Conservation (phyloP, 2,329 filamentous ascomycete species). For the Diaporthe ilicicola region DNA sequence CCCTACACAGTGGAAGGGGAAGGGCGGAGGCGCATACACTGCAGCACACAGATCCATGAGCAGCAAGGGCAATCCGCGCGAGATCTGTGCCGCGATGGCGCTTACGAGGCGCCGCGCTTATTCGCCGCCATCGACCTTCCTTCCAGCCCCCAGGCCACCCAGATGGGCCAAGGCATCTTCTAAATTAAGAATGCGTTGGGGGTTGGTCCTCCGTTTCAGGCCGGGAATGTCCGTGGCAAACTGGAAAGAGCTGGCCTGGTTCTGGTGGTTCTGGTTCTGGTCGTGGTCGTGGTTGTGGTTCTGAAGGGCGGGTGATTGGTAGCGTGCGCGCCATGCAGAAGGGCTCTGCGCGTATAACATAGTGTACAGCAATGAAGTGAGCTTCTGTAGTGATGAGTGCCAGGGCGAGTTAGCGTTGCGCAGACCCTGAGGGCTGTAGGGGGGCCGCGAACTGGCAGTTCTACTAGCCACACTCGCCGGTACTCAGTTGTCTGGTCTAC, state of each 20-base stretch:
- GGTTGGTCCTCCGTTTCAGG: constrained; percentile 13
- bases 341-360: background rate
- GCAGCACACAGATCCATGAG: constrained; percentile 14
- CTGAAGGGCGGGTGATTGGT: background rate
- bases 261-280: too few relatives aligned
- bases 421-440: too few relatives aligned
- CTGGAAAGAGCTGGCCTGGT: too few relatives aligned
- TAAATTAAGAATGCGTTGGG: constrained; percentile 23
- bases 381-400: background rate
- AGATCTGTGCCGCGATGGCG: constrained; percentile 23
- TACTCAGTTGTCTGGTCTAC: background rate
- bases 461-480: too few relatives aligned
- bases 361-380: background rate
- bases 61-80: constrained; percentile 5
- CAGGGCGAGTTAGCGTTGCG: background rate
- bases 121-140: constrained; percentile 23
- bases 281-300: too few relatives aligned
- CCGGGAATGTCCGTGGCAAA: background rate
- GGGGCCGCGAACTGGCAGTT: too few relatives aligned
- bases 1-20: background rate
- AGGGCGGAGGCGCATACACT: background rate
- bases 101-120: constrained; percentile 17
- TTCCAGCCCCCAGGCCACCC: constrained; percentile 20
- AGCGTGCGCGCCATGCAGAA: constrained; percentile 3
- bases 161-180: background rate